These are phyloP conservation scores for Phytomonas sp. DNA, from an alignment of 208 protist species.

Conservation along the genomic window DNA sequence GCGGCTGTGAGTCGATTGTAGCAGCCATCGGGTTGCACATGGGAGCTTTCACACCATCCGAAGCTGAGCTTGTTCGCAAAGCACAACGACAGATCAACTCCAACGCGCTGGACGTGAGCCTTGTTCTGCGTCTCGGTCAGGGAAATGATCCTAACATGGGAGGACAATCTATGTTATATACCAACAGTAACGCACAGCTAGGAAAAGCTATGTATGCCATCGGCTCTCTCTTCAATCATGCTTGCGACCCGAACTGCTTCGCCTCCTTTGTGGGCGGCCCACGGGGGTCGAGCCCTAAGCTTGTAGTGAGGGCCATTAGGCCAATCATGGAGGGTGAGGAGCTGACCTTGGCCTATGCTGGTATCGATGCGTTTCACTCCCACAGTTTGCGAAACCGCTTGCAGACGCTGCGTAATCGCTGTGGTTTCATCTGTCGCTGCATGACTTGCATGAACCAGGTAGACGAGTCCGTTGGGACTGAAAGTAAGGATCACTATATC, in stretches of 20 bases:
- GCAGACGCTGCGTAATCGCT: conserved; percentile 53
- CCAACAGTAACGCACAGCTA: conserved; percentile 38
- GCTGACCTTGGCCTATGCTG: conserved; percentile 70
- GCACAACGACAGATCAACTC: conserved; percentile 65
- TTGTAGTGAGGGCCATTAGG: conserved; percentile 54
- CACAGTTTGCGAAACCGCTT: conserved; percentile 71
- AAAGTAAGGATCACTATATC: conserved; percentile 73
- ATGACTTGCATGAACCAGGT: conserved; percentile 35
- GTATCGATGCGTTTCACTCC: conserved; percentile 56
- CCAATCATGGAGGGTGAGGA: conserved; percentile 67
- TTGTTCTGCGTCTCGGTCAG: conserved; percentile 27
- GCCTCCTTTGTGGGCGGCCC: conserved; percentile 71
- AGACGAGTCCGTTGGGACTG: conserved; percentile 52
- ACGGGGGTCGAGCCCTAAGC: conserved; percentile 37
- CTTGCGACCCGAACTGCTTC: conserved; percentile 84
- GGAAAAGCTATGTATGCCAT: conserved; percentile 67
- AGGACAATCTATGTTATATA: conserved; percentile 22
- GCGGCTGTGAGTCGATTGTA: conserved; percentile 64
- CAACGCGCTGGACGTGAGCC: conserved; percentile 53
- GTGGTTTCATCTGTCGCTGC: conserved; percentile 77
- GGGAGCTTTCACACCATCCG: conserved; percentile 29
- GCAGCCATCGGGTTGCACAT: conserved; percentile 55
- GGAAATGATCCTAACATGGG: conserved; percentile 16
- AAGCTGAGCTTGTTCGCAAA: conserved; percentile 65
- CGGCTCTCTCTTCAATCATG: conserved; percentile 64